Conservation (phyloP, 225 moss, liverwort and hornwort species). For the Neckera pumila region DNA sequence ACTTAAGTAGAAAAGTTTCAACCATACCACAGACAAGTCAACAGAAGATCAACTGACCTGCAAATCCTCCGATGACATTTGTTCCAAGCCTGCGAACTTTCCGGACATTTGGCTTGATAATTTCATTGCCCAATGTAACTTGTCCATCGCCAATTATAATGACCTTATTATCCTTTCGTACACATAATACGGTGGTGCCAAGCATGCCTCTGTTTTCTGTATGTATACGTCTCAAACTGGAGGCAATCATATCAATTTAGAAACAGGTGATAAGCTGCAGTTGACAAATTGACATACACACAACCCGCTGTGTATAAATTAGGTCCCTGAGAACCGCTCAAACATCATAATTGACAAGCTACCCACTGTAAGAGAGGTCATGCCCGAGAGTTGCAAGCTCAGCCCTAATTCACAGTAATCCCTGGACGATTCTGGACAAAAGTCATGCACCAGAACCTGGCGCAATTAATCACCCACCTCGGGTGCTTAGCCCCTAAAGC, state of each 20-base stretch:
- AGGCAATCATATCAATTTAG: background rate
- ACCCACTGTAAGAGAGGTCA: background rate
- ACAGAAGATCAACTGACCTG: constrained; percentile 31
- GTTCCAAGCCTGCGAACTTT: constrained; percentile 93
- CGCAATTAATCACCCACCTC: background rate
- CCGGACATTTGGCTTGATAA: constrained; percentile 87
- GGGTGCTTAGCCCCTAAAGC: background rate
- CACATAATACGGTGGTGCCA: constrained; percentile 82
- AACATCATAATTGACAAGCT: background rate
- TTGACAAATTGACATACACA: background rate
- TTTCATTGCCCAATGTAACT: constrained; percentile 77
- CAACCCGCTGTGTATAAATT: background rate
- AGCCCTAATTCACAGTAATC: constrained; percentile 1
- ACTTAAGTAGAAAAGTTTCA: background rate
- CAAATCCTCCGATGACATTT: constrained; percentile 82
- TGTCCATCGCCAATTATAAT: constrained; percentile 92
- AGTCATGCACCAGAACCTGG: background rate
- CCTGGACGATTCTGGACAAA: background rate
- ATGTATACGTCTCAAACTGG: constrained; percentile 26
- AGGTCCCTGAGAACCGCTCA: background rate
- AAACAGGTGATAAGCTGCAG: background rate
- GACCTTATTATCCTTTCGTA: constrained; percentile 71
- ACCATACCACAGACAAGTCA: background rate
- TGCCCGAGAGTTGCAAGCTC: background rate
- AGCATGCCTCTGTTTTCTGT: constrained; percentile 63